Base-by-base conservation (phyloP, 2,329 filamentous ascomycete genomes). In the Cercospora zeae-maydis region DNA sequence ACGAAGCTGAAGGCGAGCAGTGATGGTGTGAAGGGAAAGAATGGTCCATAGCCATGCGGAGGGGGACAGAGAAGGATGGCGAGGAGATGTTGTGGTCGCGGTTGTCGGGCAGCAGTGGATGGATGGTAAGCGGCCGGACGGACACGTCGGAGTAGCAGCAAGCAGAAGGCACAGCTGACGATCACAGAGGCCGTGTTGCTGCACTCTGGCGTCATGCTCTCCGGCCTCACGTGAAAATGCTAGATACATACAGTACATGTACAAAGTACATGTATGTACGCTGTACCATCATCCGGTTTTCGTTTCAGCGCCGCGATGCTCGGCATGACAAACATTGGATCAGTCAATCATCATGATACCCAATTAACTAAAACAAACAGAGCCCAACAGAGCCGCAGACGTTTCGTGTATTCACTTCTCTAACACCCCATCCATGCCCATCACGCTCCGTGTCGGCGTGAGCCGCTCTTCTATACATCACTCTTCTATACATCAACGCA, bases 131-230 rank as follows among this genome's bases (percentile, higher is more conserved):
- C 42, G 19, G 52, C 52, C 52, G 34, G 34, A 54, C 52, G 34
- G 34, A 54, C 52, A 37, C 31, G 31, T 55, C 31, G 52, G 30
- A 37, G 16, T 14, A 13, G 52, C 19, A 55, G 36, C 52, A 55
- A n/a, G 33, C 16, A 36, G 52, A 31, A 54, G 33, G 51, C 14
- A 13, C 51, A 11, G 42, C 42, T 45, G 42, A 45, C 42, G 42
- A 47, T 49, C 42, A 49, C 42, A 34, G 31, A 31, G 30, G 30
- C 30, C 30, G 4, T 31, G 30, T 4, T 31, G 14, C 45, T 27
- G 45, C 19, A 4, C 31, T 55, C 30, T 55, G 30, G 34, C 31
- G 52, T 55, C 52, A 55, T 37, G 52, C 56, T 58, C 56, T 31
- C 16, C 42, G 6, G 2, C 19, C 7, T 16, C 37, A 42, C 37